A percentile compares a stretch with the other conserved stretches of the same genome.
Evolutionary conservation across 108 stramenopile species (phyloP).

Genomic region (Cyclostephanos tholiformis): DNA sequence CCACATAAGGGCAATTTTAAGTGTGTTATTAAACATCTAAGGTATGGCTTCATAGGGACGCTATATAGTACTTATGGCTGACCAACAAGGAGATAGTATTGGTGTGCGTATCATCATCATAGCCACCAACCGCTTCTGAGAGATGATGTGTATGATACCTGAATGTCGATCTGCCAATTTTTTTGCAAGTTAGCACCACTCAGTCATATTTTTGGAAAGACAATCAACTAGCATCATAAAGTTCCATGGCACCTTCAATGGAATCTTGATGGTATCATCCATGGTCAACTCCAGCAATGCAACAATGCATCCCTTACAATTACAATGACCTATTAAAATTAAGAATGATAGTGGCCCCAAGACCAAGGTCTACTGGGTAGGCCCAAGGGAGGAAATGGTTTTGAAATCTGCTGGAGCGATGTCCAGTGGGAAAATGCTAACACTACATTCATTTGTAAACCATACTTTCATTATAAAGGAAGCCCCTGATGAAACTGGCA

Average conservation of each 20-base stretch:
- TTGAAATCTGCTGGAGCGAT: constrained; percentile 26
- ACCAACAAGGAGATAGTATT: no score
- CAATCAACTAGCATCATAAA: constrained; percentile 6
- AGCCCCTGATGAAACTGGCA: constrained; percentile 28
- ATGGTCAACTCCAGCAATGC: constrained; percentile 1
- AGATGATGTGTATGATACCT: no score
- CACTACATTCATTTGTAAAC: constrained; percentile 67
- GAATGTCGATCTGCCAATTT: no score
- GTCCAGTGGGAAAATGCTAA: constrained; percentile 41
- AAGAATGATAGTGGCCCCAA: constrained; percentile 55
- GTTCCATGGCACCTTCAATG: not conserved
- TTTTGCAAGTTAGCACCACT: no score
- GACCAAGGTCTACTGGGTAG: constrained; percentile 63
- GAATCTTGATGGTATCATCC: constrained; percentile 13
- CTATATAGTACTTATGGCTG: no score
- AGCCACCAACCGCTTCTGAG: no score
- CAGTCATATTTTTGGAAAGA: not conserved
- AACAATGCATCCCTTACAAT: constrained; percentile 3
- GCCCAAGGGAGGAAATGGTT: constrained; percentile 56
- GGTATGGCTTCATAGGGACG: no score
- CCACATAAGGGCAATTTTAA: no score
- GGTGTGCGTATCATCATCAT: no score
- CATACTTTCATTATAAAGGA: constrained; percentile 75
- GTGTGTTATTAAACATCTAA: no score
- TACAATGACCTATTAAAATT: constrained; percentile 41